A percentile compares a stretch with the other conserved stretches of the same genome.
phyloP scores from a whole-genome alignment of 805 yeast species.

The Kockiozyma suomiensis region DNA sequence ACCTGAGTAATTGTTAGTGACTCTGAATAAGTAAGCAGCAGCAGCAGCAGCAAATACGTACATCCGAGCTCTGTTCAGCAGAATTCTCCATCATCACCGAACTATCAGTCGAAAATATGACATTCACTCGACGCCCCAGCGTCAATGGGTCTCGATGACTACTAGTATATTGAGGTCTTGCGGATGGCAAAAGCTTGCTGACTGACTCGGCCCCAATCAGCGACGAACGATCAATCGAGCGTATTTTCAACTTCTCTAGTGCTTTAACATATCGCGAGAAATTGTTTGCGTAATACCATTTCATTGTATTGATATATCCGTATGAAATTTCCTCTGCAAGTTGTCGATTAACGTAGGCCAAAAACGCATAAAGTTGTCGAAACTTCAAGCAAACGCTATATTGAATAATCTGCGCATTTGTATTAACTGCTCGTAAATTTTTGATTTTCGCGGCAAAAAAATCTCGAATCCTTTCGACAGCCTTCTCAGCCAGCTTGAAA shows the following conservation, averaged over 20 bases:
- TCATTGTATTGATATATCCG: constrained; percentile 87
- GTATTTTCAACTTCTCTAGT: constrained; percentile 62
- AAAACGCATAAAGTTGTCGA: constrained; percentile 62
- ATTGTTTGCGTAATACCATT: constrained; percentile 85
- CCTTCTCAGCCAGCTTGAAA: constrained; percentile 42
- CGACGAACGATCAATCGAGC: constrained; percentile 56
- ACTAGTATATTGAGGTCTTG: constrained; percentile 22
- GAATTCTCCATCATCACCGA: constrained; percentile 79
- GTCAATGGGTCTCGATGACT: constrained; percentile 53
- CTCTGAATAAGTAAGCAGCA: background rate
- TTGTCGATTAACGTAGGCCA: constrained; percentile 56
- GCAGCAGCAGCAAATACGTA: background rate
- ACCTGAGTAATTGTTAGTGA: constrained; percentile 25
- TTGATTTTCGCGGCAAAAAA: constrained; percentile 67
- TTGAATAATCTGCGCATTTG: constrained; percentile 77
- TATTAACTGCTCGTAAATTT: constrained; percentile 61
- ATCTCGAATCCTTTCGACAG: constrained; percentile 76
- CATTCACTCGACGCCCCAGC: constrained; percentile 61
- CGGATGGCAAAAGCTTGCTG: constrained; percentile 9
- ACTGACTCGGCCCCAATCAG: constrained; percentile 53
- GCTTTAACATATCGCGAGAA: constrained; percentile 77
- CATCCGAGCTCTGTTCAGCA: constrained; percentile 72
- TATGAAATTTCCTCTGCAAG: constrained; percentile 71
- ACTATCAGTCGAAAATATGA: constrained; percentile 57
- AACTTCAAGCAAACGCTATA: constrained; percentile 57